Evolutionary conservation across 257 asterid genomes (phyloP), one percentile per base, ranked within the genome.

Genomic region (Penstemon newberryi): DNA sequence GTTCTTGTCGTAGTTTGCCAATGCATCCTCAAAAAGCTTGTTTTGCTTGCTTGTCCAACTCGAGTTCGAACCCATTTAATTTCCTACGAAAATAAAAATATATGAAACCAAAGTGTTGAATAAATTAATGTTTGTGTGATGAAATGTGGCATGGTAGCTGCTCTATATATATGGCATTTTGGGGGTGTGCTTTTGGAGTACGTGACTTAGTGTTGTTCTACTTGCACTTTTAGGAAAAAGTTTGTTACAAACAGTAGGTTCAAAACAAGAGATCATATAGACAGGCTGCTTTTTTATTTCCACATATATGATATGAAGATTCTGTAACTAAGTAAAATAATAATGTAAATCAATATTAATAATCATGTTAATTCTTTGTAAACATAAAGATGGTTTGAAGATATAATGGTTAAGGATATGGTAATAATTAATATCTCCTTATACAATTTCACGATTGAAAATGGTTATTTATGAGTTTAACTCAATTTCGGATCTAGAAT

Each of bases 21-120:
- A 57, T 7, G 92, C 92, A 59, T 85, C 74, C 80, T 89, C 96
- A 56, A 89, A 89, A 56, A 56, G 56, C 90, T 87, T 87, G 84
- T 89, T 89, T 66, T 89, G 80, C 78, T 56, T 70, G 0, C 72
- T 58, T 0, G 85, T 87, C 96, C 96, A 89, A 0, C 70, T 59
- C 6, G 89, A 75, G 42, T 56, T 81, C 3, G 88, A 80, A 7
- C 73, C 76, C 81, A 86, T 84, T 73, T 19, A 44, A 13, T 3
- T 13, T 25, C 15, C 41, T 9, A 25, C 39, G n/a, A 4, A 5
- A 54, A 8, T 38, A 56, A 49, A 4, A 15, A 15, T 15, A 12
- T 49, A 52, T 59, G 33, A 25, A 25, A 25, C 33, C 19, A 10
- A 57, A 36, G 25, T 57, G 25, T 56, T 12, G 51, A 13, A 39